Conservation (phyloP, 192 early-diverging fungal species). For the Coemansia sp. region DNA sequence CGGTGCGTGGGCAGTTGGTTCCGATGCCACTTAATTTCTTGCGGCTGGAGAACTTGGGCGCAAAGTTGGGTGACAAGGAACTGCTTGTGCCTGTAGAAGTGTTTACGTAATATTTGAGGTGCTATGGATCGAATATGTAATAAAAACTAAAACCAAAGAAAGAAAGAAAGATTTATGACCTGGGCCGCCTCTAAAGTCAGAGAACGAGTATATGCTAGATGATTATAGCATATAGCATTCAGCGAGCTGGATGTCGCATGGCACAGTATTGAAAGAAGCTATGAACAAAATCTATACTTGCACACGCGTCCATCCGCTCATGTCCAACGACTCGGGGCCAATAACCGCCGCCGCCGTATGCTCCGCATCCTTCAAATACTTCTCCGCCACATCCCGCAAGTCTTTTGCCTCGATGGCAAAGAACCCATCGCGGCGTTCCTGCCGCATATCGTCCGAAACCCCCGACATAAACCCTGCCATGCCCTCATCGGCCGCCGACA, state of each 20-base stretch:
- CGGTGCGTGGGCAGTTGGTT: conserved; percentile 51
- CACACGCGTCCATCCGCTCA: conserved; percentile 6
- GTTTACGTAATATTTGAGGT: conserved; percentile 37
- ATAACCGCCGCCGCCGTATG: conserved; percentile 48
- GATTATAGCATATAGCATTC: too few relatives aligned
- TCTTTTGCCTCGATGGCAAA: conserved; percentile 67
- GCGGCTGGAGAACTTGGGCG: conserved; percentile 51
- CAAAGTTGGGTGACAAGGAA: conserved; percentile 52
- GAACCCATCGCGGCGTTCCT: conserved; percentile 77
- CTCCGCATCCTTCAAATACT: conserved; percentile 56
- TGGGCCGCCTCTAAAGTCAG: too few relatives aligned
- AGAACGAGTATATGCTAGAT: too few relatives aligned
- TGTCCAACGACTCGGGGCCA: conserved; percentile 39
- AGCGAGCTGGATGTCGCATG: too few relatives aligned
- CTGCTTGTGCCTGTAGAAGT: conserved; percentile 51
- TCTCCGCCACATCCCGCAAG: conserved; percentile 68
- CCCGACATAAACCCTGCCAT: conserved; percentile 75
- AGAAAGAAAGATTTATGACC: too few relatives aligned
- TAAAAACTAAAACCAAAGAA: too few relatives aligned
- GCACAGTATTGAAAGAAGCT: too few relatives aligned
- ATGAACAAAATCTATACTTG: background rate
- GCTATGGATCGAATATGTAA: too few relatives aligned
- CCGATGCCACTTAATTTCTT: conserved; percentile 54
- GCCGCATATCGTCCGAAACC: conserved; percentile 82
- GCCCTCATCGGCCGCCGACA: conserved; percentile 82